Base-by-base conservation (phyloP, 495 filamentous ascomycete species). In the Hypomontagnella submonticulosa region DNA sequence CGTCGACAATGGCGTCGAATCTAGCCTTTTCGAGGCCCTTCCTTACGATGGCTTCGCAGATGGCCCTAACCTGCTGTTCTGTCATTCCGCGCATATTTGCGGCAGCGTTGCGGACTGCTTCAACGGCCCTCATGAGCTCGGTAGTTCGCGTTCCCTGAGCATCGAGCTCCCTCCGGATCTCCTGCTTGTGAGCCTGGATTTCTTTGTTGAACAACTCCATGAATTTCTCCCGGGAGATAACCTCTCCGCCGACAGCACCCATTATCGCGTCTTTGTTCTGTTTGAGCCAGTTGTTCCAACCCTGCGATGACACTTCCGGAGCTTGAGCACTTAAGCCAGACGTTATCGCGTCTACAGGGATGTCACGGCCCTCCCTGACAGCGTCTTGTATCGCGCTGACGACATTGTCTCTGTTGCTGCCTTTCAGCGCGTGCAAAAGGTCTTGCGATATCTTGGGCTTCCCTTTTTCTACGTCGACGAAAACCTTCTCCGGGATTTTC, bases 401-500 rank as follows among this genome's bases (percentile, higher is more conserved):
- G 9, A 71, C 57, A 33, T 81, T 79, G 4, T 57, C 53, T 16
- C 53, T 47, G 23, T 78, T 75, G 7, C 61, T 38, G 9, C 74
- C 73, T 32, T 72, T 73, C 15, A 88, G 63, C 3, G 84, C 85
- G 44, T 79, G 73, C 84, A 83, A 88, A 48, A 88, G 85, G 6
- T 83, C 79, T 15, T 83, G 73, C 1, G 81, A 71, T 44, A 87
- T 80, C 41, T 77, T 66, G 0, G 74, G 49, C 30, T 79, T 77
- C 33, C 82, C 83, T 0, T 66, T 66, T 27, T 82, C 75, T 27
- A 74, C 73, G 19, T 75, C 70, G 27, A 78, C 75, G 55, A 77
- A 73, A 16, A 77, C 61, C 32, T 73, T 33, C 9, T 75, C 69
- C 0, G 82, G 82, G 1, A 84, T 69, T 19, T 64, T 19, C n/a